These are phyloP conservation scores for Termitomyces sp. DNA, from an alignment of 768 basidiomycete genomes.

Conservation along the genomic window DNA sequence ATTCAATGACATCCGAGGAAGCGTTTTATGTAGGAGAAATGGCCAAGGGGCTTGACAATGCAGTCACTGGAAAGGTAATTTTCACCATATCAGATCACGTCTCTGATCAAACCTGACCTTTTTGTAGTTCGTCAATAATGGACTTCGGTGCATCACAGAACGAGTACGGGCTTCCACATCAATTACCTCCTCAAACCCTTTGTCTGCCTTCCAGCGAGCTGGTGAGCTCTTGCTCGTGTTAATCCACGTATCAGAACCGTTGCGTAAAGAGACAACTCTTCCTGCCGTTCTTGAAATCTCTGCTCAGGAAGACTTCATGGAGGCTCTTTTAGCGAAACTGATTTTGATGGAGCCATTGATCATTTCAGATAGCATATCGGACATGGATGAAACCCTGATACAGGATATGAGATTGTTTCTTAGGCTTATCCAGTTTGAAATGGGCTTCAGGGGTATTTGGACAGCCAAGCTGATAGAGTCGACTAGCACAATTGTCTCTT, in stretches of 20 bases:
- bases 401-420: conserved; percentile 51
- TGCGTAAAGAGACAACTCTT: conserved; percentile 39
- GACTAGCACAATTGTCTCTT: conserved; percentile 33
- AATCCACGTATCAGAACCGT: conserved; percentile 62
- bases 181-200: conserved; percentile 19
- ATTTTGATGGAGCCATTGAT: conserved; percentile 32
- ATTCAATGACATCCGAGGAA: conserved; percentile 72
- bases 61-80: conserved; percentile 64
- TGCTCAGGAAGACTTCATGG: conserved; percentile 56
- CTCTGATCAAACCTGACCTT: background rate
- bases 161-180: conserved; percentile 36
- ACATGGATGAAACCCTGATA: conserved; percentile 22
- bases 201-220: conserved; percentile 42
- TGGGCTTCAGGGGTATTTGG: conserved; percentile 62
- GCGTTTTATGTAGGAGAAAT: conserved; percentile 84
- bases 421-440: conserved; percentile 67
- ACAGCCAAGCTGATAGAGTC: conserved; percentile 43
- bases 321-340: conserved; percentile 43
- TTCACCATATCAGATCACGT: background rate
- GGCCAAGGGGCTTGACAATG: conserved; percentile 60
- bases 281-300: conserved; percentile 46
- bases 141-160: conserved; percentile 59
- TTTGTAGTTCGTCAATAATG: conserved; percentile 68
- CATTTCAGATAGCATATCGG: conserved; percentile 15
- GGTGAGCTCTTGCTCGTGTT: conserved; percentile 69